phyloP scores from a whole-genome alignment of 768 basidiomycete species.

The Leucocoprinus leucothites region DNA sequence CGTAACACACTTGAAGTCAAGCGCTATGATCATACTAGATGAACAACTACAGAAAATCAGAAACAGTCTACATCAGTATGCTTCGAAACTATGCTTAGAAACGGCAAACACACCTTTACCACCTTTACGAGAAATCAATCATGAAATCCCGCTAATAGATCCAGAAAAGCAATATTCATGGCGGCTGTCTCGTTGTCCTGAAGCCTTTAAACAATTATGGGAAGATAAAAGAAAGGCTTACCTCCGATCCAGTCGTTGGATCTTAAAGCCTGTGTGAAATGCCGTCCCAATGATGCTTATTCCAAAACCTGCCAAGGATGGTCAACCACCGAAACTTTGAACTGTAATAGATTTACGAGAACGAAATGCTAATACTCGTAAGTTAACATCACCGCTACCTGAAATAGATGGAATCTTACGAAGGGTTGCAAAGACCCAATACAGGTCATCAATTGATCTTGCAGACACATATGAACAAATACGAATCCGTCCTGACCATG shows the following conservation, averaged over 20 bases:
- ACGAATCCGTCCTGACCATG: constrained; percentile 22
- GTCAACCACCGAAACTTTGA: constrained; percentile 17
- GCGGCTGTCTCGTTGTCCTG: constrained; percentile 10
- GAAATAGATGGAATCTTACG: constrained; percentile 23
- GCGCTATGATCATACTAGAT: no score
- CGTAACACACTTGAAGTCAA: no score
- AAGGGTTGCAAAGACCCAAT: constrained; percentile 24
- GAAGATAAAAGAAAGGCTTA: constrained; percentile 24
- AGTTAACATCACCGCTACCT: constrained; percentile 25
- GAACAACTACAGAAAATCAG: no score
- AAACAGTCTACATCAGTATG: no score
- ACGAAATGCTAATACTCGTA: constrained; percentile 33
- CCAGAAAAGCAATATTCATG: background rate
- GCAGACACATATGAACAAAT: constrained; percentile 41
- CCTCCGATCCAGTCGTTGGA: constrained; percentile 21
- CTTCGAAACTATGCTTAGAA: no score
- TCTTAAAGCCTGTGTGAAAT: constrained; percentile 28
- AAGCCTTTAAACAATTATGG: constrained; percentile 25
- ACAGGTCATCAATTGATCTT: constrained; percentile 32
- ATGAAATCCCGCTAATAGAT: constrained; percentile 11
- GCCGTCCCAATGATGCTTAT: constrained; percentile 31
- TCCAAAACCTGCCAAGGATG: constrained; percentile 25
- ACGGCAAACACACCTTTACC: constrained; percentile 6
- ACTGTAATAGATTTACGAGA: constrained; percentile 33
- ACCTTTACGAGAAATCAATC: constrained; percentile 10